Base-by-base conservation (phyloP, 306 rosid genomes). In the Arachis hypogaea region DNA sequence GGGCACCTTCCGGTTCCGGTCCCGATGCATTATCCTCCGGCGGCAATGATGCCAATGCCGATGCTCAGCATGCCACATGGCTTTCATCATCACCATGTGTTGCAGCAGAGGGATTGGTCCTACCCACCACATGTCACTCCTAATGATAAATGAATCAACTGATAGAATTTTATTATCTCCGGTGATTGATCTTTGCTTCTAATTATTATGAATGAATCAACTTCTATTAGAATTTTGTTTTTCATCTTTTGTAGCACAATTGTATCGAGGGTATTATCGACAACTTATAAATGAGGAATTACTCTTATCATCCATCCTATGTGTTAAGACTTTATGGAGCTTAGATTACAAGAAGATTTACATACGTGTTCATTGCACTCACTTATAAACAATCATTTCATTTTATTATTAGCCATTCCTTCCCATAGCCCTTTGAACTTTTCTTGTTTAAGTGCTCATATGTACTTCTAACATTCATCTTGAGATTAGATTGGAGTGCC, bases 21-120 rank as follows among this genome's bases (percentile, higher is more conserved):
- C 66, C 82, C 82, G 29, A 64, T 88, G 89, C 80, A 77, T 0
- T 88, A 85, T 22, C 69, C 84, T 2, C 83, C 86, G 40, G 77
- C 81, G 40, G 77, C 81, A 0, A 82, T 83, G 87, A 82, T 88
- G 84, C 82, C 82, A 1, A 79, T 89, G 92, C 88, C 90, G 18
- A 40, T 88, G 9, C 42, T 82, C 10, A 90, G 93, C 38, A 79
- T 86, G 92, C 52, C 80, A 11, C 75, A 68, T 12, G 73, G 73
- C 5, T 33, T 16, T 22, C 36, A 33, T 4, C 55, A n/a, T 6
- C 11, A 7, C 7, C 82, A 83, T 69, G 92, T 87, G 12, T 62
- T 61, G 85, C 90, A 80, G 76, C 84, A 73, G 9, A 72, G 87
- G 71, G 82, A 83, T 59, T 83, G 87, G 87, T 62, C 87, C 50